Evolutionary conservation across 768 basidiomycete species (phyloP).

Genomic region (Paxillus rubicundulus): DNA sequence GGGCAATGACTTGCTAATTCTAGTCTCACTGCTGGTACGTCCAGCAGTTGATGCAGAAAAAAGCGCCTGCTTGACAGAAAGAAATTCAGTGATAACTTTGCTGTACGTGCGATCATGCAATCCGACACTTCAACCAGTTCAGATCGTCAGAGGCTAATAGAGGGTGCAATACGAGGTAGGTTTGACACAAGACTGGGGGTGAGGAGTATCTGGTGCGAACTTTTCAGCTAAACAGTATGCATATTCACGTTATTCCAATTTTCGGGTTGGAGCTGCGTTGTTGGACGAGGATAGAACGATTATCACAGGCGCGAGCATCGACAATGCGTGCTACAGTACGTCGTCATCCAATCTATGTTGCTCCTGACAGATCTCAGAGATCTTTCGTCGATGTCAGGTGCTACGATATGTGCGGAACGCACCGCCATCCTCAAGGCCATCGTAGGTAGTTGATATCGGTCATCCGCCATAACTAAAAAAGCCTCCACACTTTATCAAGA

Average conservation of each 20-base stretch:
- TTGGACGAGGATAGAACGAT: conserved; percentile 66
- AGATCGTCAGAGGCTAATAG: too few species aligned
- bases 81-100: too few species aligned
- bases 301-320: conserved; percentile 86
- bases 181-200: neutral
- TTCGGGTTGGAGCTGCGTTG: conserved; percentile 89
- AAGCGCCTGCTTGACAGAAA: too few species aligned
- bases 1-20: too few species aligned
- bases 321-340: conserved; percentile 92
- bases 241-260: conserved; percentile 87
- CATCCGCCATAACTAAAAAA: too few species aligned
- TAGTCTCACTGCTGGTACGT: too few species aligned
- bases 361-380: neutral
- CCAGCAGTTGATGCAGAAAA: too few species aligned
- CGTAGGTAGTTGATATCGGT: conserved; percentile 44
- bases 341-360: neutral
- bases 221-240: conserved; percentile 61
- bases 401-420: conserved; percentile 89
- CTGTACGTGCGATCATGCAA: too few species aligned
- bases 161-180: conserved; percentile 45
- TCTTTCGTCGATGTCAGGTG: conserved; percentile 48
- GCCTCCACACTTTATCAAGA: conserved; percentile 42
- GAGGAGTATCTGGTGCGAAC: neutral
- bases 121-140: too few species aligned
- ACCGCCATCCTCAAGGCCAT: conserved; percentile 95